Evolutionary conservation across 2,329 filamentous ascomycete species (phyloP).

Genomic region (Orbilia blumenaviensis): DNA sequence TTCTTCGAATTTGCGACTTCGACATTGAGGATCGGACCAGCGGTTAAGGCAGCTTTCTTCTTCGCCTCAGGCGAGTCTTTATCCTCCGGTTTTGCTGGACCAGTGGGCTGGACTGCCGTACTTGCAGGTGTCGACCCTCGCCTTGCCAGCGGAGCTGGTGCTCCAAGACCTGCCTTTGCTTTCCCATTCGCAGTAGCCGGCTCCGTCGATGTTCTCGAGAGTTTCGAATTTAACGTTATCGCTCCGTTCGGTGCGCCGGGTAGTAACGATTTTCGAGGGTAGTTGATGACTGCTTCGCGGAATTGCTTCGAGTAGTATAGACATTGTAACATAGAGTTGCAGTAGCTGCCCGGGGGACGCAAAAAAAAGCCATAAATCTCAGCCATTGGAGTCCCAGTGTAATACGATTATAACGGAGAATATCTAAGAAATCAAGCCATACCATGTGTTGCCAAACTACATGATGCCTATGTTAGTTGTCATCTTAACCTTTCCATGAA

Average conservation of each 20-base stretch:
- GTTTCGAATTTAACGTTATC: conserved; percentile 55
- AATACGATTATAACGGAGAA: conserved; percentile 6
- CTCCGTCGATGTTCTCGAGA: conserved; percentile 62
- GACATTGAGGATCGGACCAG: conserved; percentile 85
- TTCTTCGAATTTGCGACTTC: conserved; percentile 78
- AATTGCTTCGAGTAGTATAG: conserved; percentile 96
- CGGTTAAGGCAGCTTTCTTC: conserved; percentile 92
- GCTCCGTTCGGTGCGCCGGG: conserved; percentile 67
- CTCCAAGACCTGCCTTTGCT: conserved; percentile 18
- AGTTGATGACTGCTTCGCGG: conserved; percentile 91
- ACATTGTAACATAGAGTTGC: conserved; percentile 97
- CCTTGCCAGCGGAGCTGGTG: conserved; percentile 27
- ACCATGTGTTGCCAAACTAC: conserved; percentile 55
- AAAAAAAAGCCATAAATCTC: conserved; percentile 37
- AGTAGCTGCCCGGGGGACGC: conserved; percentile 76
- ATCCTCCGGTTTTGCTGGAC: conserved; percentile 79
- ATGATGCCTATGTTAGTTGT: conserved; percentile 32
- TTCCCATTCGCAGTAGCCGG: conserved; percentile 51
- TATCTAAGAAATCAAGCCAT: conserved; percentile 55
- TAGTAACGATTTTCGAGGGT: conserved; percentile 68
- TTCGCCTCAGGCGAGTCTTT: conserved; percentile 97
- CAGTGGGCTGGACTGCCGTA: conserved; percentile 69
- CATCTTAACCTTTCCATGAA: background rate
- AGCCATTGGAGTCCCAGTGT: conserved; percentile 35
- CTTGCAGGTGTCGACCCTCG: conserved; percentile 57